phyloP scores from a whole-genome alignment of 371 early-diverging fungal genomes.

The Batrachochytrium dendrobatidis region DNA sequence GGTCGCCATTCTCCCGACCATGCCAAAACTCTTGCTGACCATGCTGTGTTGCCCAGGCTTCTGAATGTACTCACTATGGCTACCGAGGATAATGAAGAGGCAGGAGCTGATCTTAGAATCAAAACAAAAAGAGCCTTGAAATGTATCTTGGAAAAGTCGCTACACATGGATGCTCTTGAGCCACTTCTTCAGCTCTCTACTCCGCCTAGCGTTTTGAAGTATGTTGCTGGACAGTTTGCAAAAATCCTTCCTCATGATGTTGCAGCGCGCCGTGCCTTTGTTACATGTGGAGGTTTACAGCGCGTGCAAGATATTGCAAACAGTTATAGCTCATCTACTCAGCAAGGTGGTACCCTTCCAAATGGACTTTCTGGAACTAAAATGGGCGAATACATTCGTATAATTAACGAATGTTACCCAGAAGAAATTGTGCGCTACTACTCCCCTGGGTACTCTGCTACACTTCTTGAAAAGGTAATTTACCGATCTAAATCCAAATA shows the following conservation, averaged over 20 bases:
- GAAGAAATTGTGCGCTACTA: slow-evolving; percentile 54
- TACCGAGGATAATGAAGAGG: slow-evolving; percentile 14
- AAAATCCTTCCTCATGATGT: slow-evolving; percentile 50
- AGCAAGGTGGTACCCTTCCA: neutral
- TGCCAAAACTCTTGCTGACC: slow-evolving; percentile 46
- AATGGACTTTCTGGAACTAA: slow-evolving; percentile 34
- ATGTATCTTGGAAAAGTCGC: slow-evolving; percentile 43
- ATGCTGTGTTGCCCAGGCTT: slow-evolving; percentile 40
- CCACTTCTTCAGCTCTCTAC: slow-evolving; percentile 40
- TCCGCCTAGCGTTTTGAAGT: slow-evolving; percentile 45
- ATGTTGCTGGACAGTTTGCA: slow-evolving; percentile 47
- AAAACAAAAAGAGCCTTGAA: slow-evolving; percentile 49
- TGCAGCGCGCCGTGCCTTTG: slow-evolving; percentile 44
- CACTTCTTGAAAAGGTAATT: slow-evolving; percentile 41
- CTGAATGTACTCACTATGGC: slow-evolving; percentile 30
- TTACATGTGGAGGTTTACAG: slow-evolving; percentile 42
- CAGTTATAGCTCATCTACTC: slow-evolving; percentile 9
- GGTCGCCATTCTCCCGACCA: slow-evolving; percentile 51
- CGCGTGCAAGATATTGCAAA: slow-evolving; percentile 46
- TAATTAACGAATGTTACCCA: slow-evolving; percentile 50
- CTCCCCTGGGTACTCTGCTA: slow-evolving; percentile 46
- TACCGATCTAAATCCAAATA: no score
- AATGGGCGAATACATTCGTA: slow-evolving; percentile 43
- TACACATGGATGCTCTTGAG: slow-evolving; percentile 40
- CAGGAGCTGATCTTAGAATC: slow-evolving; percentile 38